A percentile compares a stretch with the other conserved stretches of the same genome.
Conservation (phyloP, 225 moss, liverwort and hornwort genomes). For the Asterella californica region DNA sequence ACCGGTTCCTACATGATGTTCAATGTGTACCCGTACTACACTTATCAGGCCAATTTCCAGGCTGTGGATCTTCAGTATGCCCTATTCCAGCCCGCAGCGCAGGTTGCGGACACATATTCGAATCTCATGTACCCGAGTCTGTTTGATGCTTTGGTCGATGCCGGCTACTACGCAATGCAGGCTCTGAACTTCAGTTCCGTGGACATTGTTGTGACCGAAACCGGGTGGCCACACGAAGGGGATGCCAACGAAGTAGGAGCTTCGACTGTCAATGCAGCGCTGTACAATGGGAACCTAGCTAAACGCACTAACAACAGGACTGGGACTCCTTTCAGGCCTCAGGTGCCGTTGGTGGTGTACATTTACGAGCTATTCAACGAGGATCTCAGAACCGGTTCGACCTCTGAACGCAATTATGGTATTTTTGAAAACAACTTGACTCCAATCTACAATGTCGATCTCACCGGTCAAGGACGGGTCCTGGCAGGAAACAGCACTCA, state of each 20-base stretch:
- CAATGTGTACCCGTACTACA: constrained; percentile 49
- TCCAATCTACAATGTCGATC: constrained; percentile 48
- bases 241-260: constrained; percentile 50
- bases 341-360: constrained; percentile 30
- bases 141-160: constrained; percentile 49
- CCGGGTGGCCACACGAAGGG: constrained; percentile 54
- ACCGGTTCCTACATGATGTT: constrained; percentile 49
- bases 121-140: constrained; percentile 41
- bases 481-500: constrained; percentile 31
- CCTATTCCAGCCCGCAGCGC: constrained; percentile 31
- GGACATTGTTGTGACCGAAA: constrained; percentile 38
- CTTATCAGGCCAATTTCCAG: constrained; percentile 35
- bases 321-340: constrained; percentile 42
- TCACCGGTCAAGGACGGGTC: constrained; percentile 30
- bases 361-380: constrained; percentile 53
- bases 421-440: constrained; percentile 37
- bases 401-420: constrained; percentile 50
- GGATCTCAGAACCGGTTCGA: constrained; percentile 38
- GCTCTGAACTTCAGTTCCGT: constrained; percentile 28
- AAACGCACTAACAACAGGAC: constrained; percentile 23
- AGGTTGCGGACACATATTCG: constrained; percentile 35
- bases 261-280: constrained; percentile 39
- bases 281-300: constrained; percentile 45
- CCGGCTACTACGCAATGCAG: constrained; percentile 37
- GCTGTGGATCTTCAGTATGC: constrained; percentile 43